Evolutionary conservation across 116 monocot species (phyloP), one percentile per base, ranked within the genome.

Genomic region (Posidonia oceanica): DNA sequence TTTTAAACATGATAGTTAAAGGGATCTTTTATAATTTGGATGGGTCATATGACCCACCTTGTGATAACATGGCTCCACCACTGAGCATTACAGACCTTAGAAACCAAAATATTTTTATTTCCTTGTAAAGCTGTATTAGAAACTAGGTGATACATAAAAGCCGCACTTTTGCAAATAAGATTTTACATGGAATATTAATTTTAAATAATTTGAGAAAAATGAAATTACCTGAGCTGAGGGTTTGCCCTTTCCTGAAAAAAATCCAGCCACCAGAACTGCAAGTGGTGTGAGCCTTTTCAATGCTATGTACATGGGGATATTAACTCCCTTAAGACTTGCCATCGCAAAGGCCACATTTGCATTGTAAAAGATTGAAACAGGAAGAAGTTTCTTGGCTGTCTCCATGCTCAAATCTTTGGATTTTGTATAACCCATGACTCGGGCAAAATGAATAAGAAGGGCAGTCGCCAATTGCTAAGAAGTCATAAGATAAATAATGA

Each of bases 221-320:
- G 61, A 2, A 58, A 61, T 22, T 22, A 97, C 97, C 83, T 92
- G 97, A 13, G 55, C 55, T 36, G 92, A 70, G 12, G 97, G 97
- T 59, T 78, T 87, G 40, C 83, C 89, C 69, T 97, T 97, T 69
- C 97, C 97, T 39, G 79, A 76, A 52, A 92, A 82, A 61, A 77
- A 77, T 48, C 97, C 92, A 68, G 82, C 82, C 64, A 92, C 80
- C 41, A 97, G 69, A 18, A 97, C 97, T 59, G 97, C 89, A 75
- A 97, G 92, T 55, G 96, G 96, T 55, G 96, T 96, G 41, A 96
- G 92, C 74, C 96, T 83, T 80, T 96, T 96, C 41, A 96, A 55
- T 36, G 97, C 97, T 72, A 97, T 97, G 63, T 97, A 97, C 97
- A 97, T 97, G n/a, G 97, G 97, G 66, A 97, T 97, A 72, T 97